phyloP scores from a whole-genome alignment of 1,284 basidiomycete genomes.

The Mrakiaceae sp. region DNA sequence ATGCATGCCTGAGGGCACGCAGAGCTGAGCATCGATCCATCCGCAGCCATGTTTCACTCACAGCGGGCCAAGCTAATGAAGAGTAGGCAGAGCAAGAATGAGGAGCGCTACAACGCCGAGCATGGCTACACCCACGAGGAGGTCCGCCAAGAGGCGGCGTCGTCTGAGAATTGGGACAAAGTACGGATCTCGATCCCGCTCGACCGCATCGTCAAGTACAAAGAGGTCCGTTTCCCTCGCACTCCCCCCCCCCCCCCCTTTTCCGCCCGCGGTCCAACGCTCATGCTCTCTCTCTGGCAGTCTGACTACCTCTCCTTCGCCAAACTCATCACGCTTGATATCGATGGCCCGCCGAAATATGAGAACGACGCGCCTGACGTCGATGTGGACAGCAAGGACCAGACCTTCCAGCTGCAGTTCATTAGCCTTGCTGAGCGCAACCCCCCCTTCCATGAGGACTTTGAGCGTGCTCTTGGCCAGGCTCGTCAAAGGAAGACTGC shows the following conservation, averaged over 20 bases:
- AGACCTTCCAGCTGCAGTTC: too few relatives aligned
- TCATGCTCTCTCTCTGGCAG: too few relatives aligned
- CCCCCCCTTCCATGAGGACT: too few relatives aligned
- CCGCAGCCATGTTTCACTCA: conserved; percentile 26
- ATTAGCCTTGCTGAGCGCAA: too few relatives aligned
- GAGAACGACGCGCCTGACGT: neutral
- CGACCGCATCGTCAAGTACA: conserved; percentile 35
- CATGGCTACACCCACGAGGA: too few relatives aligned
- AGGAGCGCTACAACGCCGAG: too few relatives aligned
- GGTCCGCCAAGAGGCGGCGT: neutral
- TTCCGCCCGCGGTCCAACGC: neutral
- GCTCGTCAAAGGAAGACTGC: too few relatives aligned
- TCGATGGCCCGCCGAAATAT: too few relatives aligned
- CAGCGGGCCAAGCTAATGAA: neutral
- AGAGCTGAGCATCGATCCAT: conserved; percentile 27
- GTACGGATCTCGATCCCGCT: conserved; percentile 49
- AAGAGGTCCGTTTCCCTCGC: neutral
- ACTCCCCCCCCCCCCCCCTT: neutral
- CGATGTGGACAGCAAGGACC: too few relatives aligned
- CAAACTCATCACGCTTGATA: neutral
- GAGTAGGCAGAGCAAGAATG: neutral
- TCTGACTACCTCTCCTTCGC: neutral
- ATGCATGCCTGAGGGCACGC: too few relatives aligned
- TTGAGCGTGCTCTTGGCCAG: too few relatives aligned
- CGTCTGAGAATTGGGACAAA: conserved; percentile 35